phyloP scores from a whole-genome alignment of 2,329 filamentous ascomycete species.

The Apiospora hydei region DNA sequence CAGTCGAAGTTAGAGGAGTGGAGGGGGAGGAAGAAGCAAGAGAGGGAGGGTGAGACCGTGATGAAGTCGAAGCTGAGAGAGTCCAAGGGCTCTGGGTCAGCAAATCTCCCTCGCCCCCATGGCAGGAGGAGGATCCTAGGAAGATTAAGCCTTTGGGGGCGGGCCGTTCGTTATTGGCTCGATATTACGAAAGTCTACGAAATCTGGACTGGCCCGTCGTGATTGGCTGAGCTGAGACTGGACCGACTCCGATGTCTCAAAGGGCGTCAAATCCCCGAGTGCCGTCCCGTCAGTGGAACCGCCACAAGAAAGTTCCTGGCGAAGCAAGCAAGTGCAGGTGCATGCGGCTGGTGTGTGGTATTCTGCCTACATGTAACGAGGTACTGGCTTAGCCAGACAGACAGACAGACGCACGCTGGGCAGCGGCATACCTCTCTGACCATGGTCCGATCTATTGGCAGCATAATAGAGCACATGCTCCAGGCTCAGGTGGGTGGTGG shows the following conservation, averaged over 20 bases:
- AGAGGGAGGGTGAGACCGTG: background rate
- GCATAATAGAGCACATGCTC: no score
- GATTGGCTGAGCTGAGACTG: constrained; percentile 1
- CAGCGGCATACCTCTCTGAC: background rate
- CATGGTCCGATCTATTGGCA: background rate
- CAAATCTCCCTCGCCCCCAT: background rate
- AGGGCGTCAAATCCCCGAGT: background rate
- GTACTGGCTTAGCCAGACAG: background rate
- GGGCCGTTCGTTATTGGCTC: constrained; percentile 18
- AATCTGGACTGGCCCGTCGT: background rate
- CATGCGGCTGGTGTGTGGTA: background rate
- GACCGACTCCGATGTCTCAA: constrained; percentile 10
- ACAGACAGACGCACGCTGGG: background rate
- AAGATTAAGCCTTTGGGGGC: constrained; percentile 8
- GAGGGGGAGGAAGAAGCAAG: background rate
- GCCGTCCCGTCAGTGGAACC: background rate
- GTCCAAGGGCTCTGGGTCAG: background rate
- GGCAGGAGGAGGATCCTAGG: background rate
- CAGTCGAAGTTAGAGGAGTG: constrained; percentile 5
- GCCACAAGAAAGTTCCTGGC: background rate
- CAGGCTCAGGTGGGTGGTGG: background rate
- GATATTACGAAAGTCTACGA: background rate
- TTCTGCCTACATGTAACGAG: background rate
- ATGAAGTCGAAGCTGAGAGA: background rate
- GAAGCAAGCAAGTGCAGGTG: background rate